Evolutionary conservation across 257 asterid genomes (phyloP).

Genomic region (Nicotiana otophora): DNA sequence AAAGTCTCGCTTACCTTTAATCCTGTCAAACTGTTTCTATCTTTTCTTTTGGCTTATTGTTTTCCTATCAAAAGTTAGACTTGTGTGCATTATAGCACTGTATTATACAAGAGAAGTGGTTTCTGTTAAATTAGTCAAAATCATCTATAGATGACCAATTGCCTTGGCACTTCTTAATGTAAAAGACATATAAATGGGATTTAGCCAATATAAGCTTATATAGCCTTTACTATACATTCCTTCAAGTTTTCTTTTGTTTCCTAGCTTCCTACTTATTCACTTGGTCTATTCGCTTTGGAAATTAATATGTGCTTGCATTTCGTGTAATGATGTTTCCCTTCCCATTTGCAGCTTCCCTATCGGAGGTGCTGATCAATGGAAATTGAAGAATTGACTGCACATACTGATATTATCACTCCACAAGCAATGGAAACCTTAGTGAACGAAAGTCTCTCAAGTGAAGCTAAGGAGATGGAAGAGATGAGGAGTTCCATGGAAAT

Average conservation of each 20-base stretch:
- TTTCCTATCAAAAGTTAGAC: neutral
- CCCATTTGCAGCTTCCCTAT: slow-evolving; percentile 1
- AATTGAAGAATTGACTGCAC: slow-evolving; percentile 14
- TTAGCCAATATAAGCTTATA: neutral
- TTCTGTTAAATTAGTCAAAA: neutral
- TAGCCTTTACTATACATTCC: neutral
- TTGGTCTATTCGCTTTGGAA: neutral
- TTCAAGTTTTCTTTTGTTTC: neutral
- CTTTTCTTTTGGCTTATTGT: neutral
- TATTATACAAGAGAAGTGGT: neutral
- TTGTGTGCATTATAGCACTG: neutral
- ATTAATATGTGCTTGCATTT: neutral
- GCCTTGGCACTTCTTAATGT: neutral
- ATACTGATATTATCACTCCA: slow-evolving; percentile 15
- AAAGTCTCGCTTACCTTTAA: neutral
- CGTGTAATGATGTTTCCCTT: slow-evolving; percentile 5
- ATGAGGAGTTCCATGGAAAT: slow-evolving; percentile 32
- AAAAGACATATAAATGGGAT: neutral
- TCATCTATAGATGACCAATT: neutral
- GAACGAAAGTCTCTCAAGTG: slow-evolving; percentile 18
- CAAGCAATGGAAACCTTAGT: slow-evolving; percentile 24
- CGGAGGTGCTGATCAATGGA: slow-evolving; percentile 15
- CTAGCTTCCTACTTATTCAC: neutral
- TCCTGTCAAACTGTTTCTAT: neutral
- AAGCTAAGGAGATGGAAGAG: slow-evolving; percentile 27